Evolutionary conservation across 768 basidiomycete genomes (phyloP).

Genomic region (Calocybe indica): DNA sequence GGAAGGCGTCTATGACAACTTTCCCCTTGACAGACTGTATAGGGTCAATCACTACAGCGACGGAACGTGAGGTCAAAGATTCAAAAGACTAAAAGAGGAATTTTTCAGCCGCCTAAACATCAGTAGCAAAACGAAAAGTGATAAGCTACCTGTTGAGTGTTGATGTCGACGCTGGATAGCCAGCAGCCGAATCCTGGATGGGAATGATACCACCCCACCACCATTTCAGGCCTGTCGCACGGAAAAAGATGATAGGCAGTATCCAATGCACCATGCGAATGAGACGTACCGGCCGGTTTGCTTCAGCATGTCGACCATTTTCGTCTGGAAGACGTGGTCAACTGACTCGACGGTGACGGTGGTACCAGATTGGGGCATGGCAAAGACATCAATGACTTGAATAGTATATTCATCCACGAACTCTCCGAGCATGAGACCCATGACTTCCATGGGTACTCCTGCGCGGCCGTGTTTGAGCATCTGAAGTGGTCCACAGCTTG

Average conservation of each 20-base stretch:
- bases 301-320: slow-evolving; percentile 99
- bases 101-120: background rate
- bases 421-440: slow-evolving; percentile 97
- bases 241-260: background rate
- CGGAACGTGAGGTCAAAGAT: slow-evolving; percentile 85
- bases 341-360: slow-evolving; percentile 97
- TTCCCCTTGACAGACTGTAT: slow-evolving; percentile 99
- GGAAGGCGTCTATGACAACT: slow-evolving; percentile 98
- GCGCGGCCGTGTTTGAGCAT: slow-evolving; percentile 99
- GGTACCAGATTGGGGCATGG: slow-evolving; percentile 98
- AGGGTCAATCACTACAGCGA: slow-evolving; percentile 96
- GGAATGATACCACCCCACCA: slow-evolving; percentile 99
- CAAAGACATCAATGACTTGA: slow-evolving; percentile 94
- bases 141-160: slow-evolving; percentile 84
- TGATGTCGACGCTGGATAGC: slow-evolving; percentile 98
- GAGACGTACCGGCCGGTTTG: slow-evolving; percentile 86
- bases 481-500: slow-evolving; percentile 30
- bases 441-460: slow-evolving; percentile 99
- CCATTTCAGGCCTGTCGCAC: slow-evolving; percentile 80
- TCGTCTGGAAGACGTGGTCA: slow-evolving; percentile 97
- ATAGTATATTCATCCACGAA: slow-evolving; percentile 98
- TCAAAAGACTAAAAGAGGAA: slow-evolving; percentile 76
- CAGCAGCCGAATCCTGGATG: slow-evolving; percentile 99
- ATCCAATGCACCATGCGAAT: slow-evolving; percentile 1
- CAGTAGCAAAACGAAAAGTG: background rate